phyloP scores from a whole-genome alignment of 2,329 filamentous ascomycete species.

The Fusarium aywerte region DNA sequence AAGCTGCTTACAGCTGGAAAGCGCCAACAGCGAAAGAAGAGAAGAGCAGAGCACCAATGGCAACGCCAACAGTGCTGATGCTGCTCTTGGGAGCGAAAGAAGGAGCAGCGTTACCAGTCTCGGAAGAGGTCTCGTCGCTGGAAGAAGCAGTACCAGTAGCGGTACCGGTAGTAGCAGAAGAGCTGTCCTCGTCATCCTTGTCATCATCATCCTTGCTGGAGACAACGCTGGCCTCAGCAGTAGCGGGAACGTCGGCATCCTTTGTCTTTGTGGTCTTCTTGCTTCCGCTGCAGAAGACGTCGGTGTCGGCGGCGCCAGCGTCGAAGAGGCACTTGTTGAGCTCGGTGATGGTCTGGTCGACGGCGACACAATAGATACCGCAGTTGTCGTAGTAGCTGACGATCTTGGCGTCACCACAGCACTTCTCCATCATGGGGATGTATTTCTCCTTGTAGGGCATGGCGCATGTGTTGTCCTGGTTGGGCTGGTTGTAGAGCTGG shows the following conservation, averaged over 20 bases:
- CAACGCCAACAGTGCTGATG: conserved; percentile 49
- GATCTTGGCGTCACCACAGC: conserved; percentile 58
- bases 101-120: conserved; percentile 38
- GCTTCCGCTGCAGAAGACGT: conserved; percentile 59
- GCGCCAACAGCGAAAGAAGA: conserved; percentile 47
- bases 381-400: conserved; percentile 60
- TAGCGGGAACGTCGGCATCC: conserved; percentile 43
- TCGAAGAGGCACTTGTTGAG: conserved; percentile 53
- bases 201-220: conserved; percentile 26
- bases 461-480: conserved; percentile 58
- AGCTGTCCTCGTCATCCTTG: conserved; percentile 17
- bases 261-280: conserved; percentile 48
- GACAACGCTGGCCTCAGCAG: conserved; percentile 50
- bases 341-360: conserved; percentile 47
- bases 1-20: conserved; percentile 41
- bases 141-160: conserved; percentile 13
- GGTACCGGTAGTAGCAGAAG: conserved; percentile 11
- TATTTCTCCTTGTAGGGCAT: conserved; percentile 54
- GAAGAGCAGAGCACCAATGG: conserved; percentile 52
- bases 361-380: conserved; percentile 60
- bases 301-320: conserved; percentile 50
- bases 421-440: conserved; percentile 56
- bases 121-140: conserved; percentile 15
- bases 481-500: conserved; percentile 56
- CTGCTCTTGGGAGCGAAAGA: conserved; percentile 39